Base-by-base conservation (phyloP, 2,329 filamentous ascomycete species). In the Aspergillus fumigatiaffinis region DNA sequence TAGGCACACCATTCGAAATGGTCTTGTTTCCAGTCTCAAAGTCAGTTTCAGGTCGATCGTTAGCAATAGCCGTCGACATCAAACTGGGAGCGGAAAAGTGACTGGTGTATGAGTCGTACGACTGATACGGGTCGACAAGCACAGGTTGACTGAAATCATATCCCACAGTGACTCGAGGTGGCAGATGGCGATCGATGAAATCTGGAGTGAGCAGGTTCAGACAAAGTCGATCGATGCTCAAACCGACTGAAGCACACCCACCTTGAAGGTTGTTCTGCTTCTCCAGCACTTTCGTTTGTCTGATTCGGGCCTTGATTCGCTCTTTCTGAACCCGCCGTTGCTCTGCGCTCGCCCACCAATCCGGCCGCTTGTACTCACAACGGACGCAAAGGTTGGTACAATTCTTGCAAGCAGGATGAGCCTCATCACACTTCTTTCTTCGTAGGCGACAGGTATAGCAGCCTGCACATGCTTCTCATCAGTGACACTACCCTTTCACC, bases 341-440 rank as follows among this genome's bases (percentile, higher is more conserved):
- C 62, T 96, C 92, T 71, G 90, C 89, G 81, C 94, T 97, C 77
- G 88, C 90, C 94, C 94, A 99, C 94, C 94, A 99, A 77, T 90
- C 86, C 41, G 94, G 94, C 71, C 92, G 83, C 82, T 96, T 96
- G 80, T 97, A 99, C 80, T 97, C 92, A 80, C 94, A 99, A 69
- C 84, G 82, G 56, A 99, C 83, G 54, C 90, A 89, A 55, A 99
- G 87, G 70, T 87, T 84, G 62, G 78, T 81, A 76, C 86, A 89
- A 58, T 86, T 84, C 66, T 79, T 81, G 72, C 86, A 88, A 51
- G 79, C 73, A 20, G 84, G 80, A 68, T 86, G 87, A 59, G 80
- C 80, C 71, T 89, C 86, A 64, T 88, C 86, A 68, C 86, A 89
- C 78, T 88, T 88, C 79, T 88, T 88, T 63, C 86, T 75, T 70